Percentiles rank a stretch among this genome's conserved stretches.
phyloP scores from a whole-genome alignment of 2,329 filamentous ascomycete genomes.

The Stemphylium lycopersici region DNA sequence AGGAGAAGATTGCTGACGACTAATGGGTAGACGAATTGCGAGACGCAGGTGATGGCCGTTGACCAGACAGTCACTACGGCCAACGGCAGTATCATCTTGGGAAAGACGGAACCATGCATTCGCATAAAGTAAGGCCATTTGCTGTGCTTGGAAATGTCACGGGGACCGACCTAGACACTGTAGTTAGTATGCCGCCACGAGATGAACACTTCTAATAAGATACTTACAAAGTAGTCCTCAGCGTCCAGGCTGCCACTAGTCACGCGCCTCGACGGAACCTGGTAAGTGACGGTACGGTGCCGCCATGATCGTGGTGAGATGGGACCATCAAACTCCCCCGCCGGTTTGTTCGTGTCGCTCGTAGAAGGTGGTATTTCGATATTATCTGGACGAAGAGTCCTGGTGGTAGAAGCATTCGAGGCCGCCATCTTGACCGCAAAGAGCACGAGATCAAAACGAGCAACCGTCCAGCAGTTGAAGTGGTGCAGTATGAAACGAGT shows the following conservation, averaged over 20 bases:
- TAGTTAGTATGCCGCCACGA: constrained; percentile 13
- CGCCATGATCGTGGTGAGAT: constrained; percentile 45
- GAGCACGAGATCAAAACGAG: constrained; percentile 8
- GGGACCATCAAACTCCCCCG: constrained; percentile 24
- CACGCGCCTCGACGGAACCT: constrained; percentile 36
- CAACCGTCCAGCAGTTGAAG: constrained; percentile 44
- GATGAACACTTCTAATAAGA: constrained; percentile 5
- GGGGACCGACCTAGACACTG: constrained; percentile 59
- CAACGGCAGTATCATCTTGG: constrained; percentile 75
- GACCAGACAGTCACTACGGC: constrained; percentile 68
- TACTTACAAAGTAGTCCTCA: constrained; percentile 66
- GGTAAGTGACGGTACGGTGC: constrained; percentile 33
- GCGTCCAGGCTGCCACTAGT: constrained; percentile 48
- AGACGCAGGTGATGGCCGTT: constrained; percentile 64
- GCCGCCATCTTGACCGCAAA: constrained; percentile 31
- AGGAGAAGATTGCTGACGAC: constrained; percentile 71
- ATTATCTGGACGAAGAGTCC: constrained; percentile 38
- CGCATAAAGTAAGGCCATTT: constrained; percentile 79
- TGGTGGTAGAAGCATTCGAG: constrained; percentile 35
- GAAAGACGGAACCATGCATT: constrained; percentile 75
- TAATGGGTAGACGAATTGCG: constrained; percentile 53
- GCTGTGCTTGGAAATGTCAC: constrained; percentile 73
- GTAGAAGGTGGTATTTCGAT: constrained; percentile 38
- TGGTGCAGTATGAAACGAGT: constrained; percentile 1
- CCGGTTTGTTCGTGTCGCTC: constrained; percentile 14